A percentile compares a stretch with the other conserved stretches of the same genome.
phyloP scores from a whole-genome alignment of 2,329 filamentous ascomycete genomes.

The Xylaria sp. region DNA sequence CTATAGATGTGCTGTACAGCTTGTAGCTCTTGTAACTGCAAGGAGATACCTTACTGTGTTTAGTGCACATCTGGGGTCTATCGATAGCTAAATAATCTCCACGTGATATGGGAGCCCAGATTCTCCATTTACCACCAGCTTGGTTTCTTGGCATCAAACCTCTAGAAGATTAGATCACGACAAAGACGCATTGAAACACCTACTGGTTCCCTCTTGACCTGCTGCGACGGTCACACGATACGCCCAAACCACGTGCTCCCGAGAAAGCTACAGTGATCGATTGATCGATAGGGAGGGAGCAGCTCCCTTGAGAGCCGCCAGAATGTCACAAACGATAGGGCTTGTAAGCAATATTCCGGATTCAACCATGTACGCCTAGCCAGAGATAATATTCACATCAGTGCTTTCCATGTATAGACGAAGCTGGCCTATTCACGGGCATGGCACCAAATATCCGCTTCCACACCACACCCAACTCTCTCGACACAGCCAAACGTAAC shows the following conservation, averaged over 20 bases:
- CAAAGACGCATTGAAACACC: slow-evolving; percentile 8
- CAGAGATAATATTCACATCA: slow-evolving; percentile 13
- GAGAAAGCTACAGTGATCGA: neutral
- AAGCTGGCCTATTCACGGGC: slow-evolving; percentile 94
- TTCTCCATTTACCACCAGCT: slow-evolving; percentile 11
- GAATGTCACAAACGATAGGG: slow-evolving; percentile 83
- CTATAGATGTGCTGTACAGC: too few species aligned
- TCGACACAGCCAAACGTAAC: slow-evolving; percentile 67
- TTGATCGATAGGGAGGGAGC: slow-evolving; percentile 46
- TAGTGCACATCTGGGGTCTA: slow-evolving; percentile 7
- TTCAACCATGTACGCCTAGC: neutral
- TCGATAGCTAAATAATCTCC: slow-evolving; percentile 37
- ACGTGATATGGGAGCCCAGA: slow-evolving; percentile 32
- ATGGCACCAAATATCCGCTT: slow-evolving; percentile 90
- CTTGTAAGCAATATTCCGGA: slow-evolving; percentile 63
- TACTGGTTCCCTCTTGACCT: slow-evolving; percentile 10
- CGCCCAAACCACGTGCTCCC: neutral
- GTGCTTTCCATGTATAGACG: slow-evolving; percentile 66
- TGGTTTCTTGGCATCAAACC: slow-evolving; percentile 31
- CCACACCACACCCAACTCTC: slow-evolving; percentile 69
- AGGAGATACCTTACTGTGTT: neutral
- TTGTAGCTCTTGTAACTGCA: too few species aligned
- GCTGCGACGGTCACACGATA: neutral
- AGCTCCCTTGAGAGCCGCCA: slow-evolving; percentile 50
- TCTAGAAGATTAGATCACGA: slow-evolving; percentile 22